These are phyloP conservation scores for Tylopilus orsonianus DNA, from an alignment of 1,284 basidiomycete species.

Conservation along the genomic window DNA sequence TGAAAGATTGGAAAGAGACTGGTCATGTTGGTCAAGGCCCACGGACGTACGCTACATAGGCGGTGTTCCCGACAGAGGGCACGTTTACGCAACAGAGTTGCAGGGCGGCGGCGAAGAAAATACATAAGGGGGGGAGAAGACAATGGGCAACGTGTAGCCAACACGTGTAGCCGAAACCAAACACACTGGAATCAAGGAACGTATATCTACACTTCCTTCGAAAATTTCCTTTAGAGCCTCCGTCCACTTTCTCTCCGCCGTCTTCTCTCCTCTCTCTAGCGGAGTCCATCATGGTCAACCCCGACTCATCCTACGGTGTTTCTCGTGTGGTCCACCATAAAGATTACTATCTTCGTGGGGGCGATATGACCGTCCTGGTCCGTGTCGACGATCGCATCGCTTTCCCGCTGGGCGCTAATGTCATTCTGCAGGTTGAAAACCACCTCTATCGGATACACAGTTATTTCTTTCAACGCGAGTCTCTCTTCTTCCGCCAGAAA, in stretches of 20 bases:
- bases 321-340: conserved; percentile 36
- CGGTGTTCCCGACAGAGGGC: conserved; percentile 10
- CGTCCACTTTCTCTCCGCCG: conserved; percentile 25
- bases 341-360: conserved; percentile 53
- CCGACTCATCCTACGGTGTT: conserved; percentile 28
- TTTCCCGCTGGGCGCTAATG: conserved; percentile 12
- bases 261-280: conserved; percentile 26
- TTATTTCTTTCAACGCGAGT: conserved; percentile 62
- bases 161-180: conserved; percentile 40
- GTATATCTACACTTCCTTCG: conserved; percentile 36
- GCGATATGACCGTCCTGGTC: conserved; percentile 55
- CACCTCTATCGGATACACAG: conserved; percentile 49
- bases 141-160: conserved; percentile 33
- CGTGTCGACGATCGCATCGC: conserved; percentile 24
- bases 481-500: conserved; percentile 48
- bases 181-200: conserved; percentile 29
- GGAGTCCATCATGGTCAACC: conserved; percentile 25
- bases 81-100: conserved; percentile 30
- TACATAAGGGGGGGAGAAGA: conserved; percentile 25
- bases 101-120: conserved; percentile 11
- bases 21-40: conserved; percentile 5
- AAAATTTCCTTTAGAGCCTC: conserved; percentile 37
- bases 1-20: background rate
- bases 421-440: conserved; percentile 41
- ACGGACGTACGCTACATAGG: conserved; percentile 2